These are phyloP conservation scores for Coprinellus micaceus DNA, from an alignment of 768 basidiomycete species.

Conservation along the genomic window DNA sequence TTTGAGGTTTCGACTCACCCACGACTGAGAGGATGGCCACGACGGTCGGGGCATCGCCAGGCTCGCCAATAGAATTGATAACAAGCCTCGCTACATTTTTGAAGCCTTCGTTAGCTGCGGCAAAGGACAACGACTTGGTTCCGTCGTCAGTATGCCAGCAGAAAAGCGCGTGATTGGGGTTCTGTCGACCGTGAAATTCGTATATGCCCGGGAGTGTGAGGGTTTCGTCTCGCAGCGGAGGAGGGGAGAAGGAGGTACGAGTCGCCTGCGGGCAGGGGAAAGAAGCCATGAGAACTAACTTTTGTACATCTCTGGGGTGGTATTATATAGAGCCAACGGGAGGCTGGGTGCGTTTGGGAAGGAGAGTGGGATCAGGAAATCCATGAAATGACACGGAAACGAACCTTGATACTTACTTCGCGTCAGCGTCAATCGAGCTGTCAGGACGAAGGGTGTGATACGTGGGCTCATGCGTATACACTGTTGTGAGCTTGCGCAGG, in stretches of 20 bases:
- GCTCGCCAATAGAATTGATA: neutral
- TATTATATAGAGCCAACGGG: too few relatives aligned
- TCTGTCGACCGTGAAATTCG: conserved; percentile 26
- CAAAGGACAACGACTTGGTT: conserved; percentile 15
- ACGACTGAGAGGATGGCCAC: conserved; percentile 27
- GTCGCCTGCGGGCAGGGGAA: conserved; percentile 11
- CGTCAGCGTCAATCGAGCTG: too few relatives aligned
- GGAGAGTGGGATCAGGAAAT: too few relatives aligned
- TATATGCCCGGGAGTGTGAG: conserved; percentile 30
- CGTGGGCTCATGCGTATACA: too few relatives aligned
- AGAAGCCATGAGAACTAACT: too few relatives aligned
- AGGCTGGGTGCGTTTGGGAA: too few relatives aligned
- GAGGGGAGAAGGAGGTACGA: conserved; percentile 5
- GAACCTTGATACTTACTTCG: too few relatives aligned
- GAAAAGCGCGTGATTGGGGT: conserved; percentile 27
- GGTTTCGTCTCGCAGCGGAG: conserved; percentile 31
- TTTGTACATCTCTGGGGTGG: too few relatives aligned
- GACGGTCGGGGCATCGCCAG: conserved; percentile 13
- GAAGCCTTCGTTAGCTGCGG: conserved; percentile 15
- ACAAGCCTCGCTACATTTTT: conserved; percentile 15
- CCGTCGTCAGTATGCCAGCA: conserved; percentile 16
- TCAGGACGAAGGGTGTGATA: too few relatives aligned
- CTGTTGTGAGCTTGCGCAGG: too few relatives aligned
- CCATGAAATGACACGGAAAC: too few relatives aligned
- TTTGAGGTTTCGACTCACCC: conserved; percentile 13